These are phyloP conservation scores for Argentina anserina DNA, from an alignment of 306 rosid species.

Conservation along the genomic window DNA sequence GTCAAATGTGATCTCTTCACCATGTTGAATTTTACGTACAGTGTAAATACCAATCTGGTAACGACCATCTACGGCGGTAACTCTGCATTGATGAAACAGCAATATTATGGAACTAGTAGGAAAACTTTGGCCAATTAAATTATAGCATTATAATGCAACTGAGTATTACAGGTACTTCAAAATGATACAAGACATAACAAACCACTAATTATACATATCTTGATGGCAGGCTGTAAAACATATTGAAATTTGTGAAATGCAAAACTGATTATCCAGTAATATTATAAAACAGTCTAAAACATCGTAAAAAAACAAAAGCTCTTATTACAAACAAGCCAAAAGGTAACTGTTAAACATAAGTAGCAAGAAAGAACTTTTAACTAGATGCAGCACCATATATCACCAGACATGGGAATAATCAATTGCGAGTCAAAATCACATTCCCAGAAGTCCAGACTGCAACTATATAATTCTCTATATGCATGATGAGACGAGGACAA, in stretches of 20 bases:
- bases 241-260: background rate
- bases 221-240: background rate
- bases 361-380: background rate
- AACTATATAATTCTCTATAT: background rate
- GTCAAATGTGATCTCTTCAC: constrained; percentile 98
- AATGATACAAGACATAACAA: background rate
- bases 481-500: background rate
- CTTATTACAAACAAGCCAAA: background rate
- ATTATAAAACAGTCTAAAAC: background rate
- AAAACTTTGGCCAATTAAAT: background rate
- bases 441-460: background rate
- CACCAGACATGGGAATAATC: background rate
- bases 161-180: background rate
- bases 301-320: background rate
- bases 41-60: constrained; percentile 96
- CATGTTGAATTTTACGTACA: constrained; percentile 70
- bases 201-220: background rate
- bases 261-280: background rate
- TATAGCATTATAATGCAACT: background rate
- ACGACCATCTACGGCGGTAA: constrained; percentile 93
- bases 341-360: background rate
- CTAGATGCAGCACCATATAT: background rate
- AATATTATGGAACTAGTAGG: background rate
- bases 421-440: background rate
- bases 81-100: constrained; percentile 43